Percentiles rank a stretch among this genome's conserved stretches.
phyloP scores from a whole-genome alignment of 495 filamentous ascomycete species.

The Cenococcum geophilum region DNA sequence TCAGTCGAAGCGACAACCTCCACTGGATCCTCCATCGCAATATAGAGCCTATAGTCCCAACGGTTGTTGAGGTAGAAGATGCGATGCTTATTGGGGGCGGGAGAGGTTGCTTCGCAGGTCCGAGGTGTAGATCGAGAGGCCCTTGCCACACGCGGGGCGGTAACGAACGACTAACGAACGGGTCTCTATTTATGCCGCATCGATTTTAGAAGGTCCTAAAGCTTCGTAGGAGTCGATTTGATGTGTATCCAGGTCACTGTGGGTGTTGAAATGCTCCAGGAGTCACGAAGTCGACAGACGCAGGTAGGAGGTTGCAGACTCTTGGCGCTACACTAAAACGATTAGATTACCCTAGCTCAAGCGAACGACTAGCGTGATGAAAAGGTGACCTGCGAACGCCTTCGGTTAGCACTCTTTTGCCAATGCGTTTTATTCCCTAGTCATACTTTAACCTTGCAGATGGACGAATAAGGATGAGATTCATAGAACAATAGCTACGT shows the following conservation, averaged over 20 bases:
- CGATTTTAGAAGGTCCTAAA: background rate
- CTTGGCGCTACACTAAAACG: background rate
- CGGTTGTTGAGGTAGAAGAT: constrained; percentile 15
- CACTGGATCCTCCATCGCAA: constrained; percentile 20
- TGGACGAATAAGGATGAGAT: background rate
- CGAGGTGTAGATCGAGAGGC: constrained; percentile 13
- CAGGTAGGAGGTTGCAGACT: constrained; percentile 1
- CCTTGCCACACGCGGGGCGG: constrained; percentile 19
- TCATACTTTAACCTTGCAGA: background rate
- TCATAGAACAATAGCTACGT: no score
- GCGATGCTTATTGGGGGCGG: constrained; percentile 14
- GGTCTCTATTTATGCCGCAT: constrained; percentile 24
- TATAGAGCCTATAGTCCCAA: background rate
- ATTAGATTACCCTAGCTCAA: background rate
- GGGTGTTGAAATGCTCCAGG: constrained; percentile 18
- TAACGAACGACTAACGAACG: constrained; percentile 18
- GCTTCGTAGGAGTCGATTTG: background rate
- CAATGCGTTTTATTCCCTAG: no score
- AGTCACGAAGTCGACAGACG: constrained; percentile 5
- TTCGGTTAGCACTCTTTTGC: background rate
- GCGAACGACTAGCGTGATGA: background rate
- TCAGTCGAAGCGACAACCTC: constrained; percentile 28
- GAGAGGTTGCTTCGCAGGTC: constrained; percentile 10
- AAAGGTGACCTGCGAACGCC: background rate
- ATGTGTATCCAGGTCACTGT: background rate